phyloP scores from a whole-genome alignment of 768 basidiomycete genomes.

The Omphalotus guepiniiformis region DNA sequence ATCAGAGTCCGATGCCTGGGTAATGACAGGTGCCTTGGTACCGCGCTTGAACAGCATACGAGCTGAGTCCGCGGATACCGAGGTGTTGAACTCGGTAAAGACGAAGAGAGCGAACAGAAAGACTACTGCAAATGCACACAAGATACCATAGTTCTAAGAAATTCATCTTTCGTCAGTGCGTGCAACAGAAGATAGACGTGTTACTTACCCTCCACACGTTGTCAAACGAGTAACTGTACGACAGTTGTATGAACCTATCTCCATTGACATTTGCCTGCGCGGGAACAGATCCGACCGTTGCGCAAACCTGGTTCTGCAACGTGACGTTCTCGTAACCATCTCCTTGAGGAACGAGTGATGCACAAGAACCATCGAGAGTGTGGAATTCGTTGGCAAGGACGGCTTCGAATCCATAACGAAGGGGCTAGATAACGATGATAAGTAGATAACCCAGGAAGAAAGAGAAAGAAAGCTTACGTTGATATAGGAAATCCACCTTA shows the following conservation, averaged over 20 bases:
- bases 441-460: neutral
- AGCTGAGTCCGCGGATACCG: slow-evolving; percentile 31
- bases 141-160: slow-evolving; percentile 70
- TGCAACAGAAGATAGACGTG: neutral
- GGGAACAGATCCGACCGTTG: slow-evolving; percentile 58
- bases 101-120: slow-evolving; percentile 55
- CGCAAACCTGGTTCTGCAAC: slow-evolving; percentile 70
- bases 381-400: slow-evolving; percentile 82
- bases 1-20: slow-evolving; percentile 11
- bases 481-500: slow-evolving; percentile 64
- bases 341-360: slow-evolving; percentile 57
- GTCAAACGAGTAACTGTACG: slow-evolving; percentile 42
- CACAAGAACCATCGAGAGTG: slow-evolving; percentile 56
- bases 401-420: slow-evolving; percentile 71
- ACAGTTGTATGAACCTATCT: slow-evolving; percentile 42
- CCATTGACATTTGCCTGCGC: slow-evolving; percentile 65
- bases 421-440: slow-evolving; percentile 41
- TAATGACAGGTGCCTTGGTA: slow-evolving; percentile 21
- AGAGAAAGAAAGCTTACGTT: slow-evolving; percentile 37
- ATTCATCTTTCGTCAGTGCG: too few relatives aligned
- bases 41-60: slow-evolving; percentile 63
- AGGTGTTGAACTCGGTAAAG: slow-evolving; percentile 52
- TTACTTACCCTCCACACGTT: slow-evolving; percentile 40
- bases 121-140: slow-evolving; percentile 56
- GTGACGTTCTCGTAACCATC: slow-evolving; percentile 55